Evolutionary conservation across 768 basidiomycete species (phyloP).

Genomic region (Agrocybe pediades): DNA sequence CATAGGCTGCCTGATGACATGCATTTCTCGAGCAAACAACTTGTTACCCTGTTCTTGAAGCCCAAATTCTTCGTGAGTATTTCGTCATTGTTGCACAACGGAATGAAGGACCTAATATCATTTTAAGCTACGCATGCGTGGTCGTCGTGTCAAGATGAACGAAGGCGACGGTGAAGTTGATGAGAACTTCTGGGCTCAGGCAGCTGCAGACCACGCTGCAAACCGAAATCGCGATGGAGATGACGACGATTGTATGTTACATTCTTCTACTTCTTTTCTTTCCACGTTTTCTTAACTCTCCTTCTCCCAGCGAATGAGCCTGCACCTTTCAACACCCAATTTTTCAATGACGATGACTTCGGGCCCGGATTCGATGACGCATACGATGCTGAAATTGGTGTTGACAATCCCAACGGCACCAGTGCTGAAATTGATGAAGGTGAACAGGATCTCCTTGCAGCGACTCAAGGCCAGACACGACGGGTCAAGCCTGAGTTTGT

Average conservation of each 20-base stretch:
- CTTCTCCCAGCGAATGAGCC: constrained; percentile 42
- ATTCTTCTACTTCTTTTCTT: background rate
- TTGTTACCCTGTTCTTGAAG: constrained; percentile 93
- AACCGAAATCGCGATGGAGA: constrained; percentile 46
- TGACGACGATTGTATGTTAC: constrained; percentile 62
- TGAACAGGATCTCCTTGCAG: constrained; percentile 88
- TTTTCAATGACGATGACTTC: constrained; percentile 94
- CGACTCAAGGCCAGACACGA: constrained; percentile 73
- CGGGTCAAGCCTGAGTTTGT: constrained; percentile 87
- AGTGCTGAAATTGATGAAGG: constrained; percentile 53
- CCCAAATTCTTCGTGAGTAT: constrained; percentile 88
- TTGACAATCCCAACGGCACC: constrained; percentile 21
- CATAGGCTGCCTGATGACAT: constrained; percentile 93
- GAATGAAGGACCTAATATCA: constrained; percentile 4
- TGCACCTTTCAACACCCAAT: constrained; percentile 91
- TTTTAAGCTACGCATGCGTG: constrained; percentile 85
- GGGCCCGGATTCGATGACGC: constrained; percentile 71
- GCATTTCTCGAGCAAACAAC: constrained; percentile 91
- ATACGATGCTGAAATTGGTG: constrained; percentile 47
- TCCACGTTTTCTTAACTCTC: background rate
- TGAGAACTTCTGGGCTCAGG: constrained; percentile 96
- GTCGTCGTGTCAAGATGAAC: constrained; percentile 58
- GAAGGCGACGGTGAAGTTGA: constrained; percentile 87
- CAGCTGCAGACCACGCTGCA: constrained; percentile 80
- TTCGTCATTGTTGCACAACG: background rate